A percentile compares a stretch with the other conserved stretches of the same genome.
phyloP scores from a whole-genome alignment of 257 asterid species.

The Marsdenia floribunda region DNA sequence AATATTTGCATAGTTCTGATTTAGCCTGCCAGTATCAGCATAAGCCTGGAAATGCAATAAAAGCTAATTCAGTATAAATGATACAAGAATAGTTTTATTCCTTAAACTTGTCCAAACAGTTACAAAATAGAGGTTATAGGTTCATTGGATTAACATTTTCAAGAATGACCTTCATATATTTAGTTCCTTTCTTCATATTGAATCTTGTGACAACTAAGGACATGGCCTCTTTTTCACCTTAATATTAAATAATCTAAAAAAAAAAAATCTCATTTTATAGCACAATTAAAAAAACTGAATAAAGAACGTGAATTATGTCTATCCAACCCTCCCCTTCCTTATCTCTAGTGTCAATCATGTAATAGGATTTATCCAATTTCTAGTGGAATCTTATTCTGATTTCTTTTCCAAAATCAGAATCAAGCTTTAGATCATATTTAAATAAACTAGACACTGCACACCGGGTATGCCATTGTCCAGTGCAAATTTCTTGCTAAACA shows the following conservation, averaged over 20 bases:
- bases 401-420: no score
- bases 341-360: not conserved
- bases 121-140: not conserved
- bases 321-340: not conserved
- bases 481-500: no score
- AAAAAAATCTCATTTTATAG: not conserved
- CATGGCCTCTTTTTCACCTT: not conserved
- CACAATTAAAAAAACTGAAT: not conserved
- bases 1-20: constrained; percentile 93
- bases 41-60: constrained; percentile 54
- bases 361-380: no score
- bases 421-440: no score
- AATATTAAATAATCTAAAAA: no score
- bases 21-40: constrained; percentile 98
- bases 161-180: not conserved
- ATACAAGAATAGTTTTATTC: not conserved
- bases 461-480: no score
- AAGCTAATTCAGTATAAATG: constrained; percentile 3
- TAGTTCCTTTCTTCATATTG: not conserved
- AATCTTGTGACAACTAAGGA: not conserved
- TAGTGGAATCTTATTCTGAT: no score
- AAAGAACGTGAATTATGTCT: not conserved
- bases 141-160: not conserved
- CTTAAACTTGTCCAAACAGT: not conserved
- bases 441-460: no score